Evolutionary conservation across 2,329 filamentous ascomycete genomes (phyloP).

Genomic region (Lachnellula hyalina): DNA sequence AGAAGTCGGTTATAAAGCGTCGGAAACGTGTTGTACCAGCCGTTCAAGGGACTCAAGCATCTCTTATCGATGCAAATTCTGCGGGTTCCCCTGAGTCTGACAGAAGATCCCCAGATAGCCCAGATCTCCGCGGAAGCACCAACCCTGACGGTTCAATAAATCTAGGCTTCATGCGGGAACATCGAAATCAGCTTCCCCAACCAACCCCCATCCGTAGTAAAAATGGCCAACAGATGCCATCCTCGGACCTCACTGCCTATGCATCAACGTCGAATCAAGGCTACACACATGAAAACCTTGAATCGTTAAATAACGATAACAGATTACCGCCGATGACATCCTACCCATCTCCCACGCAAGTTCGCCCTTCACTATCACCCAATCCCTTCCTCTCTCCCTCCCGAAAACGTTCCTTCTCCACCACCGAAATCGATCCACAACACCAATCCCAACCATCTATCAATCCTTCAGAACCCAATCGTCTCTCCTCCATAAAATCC

Average conservation of each 20-base stretch:
- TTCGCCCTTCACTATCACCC: conserved; percentile 54
- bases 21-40: conserved; percentile 91
- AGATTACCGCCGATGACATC: conserved; percentile 46
- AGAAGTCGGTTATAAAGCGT: conserved; percentile 94
- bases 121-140: conserved; percentile 42
- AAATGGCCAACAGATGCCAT: conserved; percentile 30
- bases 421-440: conserved; percentile 46
- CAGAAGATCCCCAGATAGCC: conserved; percentile 21
- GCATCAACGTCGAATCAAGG: conserved; percentile 30
- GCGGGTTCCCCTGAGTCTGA: conserved; percentile 32
- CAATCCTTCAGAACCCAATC: conserved; percentile 45
- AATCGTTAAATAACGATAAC: conserved; percentile 51
- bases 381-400: conserved; percentile 54
- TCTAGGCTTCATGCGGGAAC: conserved; percentile 45
- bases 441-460: conserved; percentile 15
- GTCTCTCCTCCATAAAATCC: conserved; percentile 70
- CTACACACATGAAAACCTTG: conserved; percentile 22
- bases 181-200: conserved; percentile 25
- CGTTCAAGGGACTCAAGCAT: conserved; percentile 38
- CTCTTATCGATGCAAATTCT: conserved; percentile 41
- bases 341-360: conserved; percentile 37
- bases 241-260: conserved; percentile 41
- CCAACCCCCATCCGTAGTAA: conserved; percentile 20
- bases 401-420: conserved; percentile 64
- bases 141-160: conserved; percentile 63